phyloP scores from a whole-genome alignment of 2,329 filamentous ascomycete genomes.

The Corynespora cassiicola region DNA sequence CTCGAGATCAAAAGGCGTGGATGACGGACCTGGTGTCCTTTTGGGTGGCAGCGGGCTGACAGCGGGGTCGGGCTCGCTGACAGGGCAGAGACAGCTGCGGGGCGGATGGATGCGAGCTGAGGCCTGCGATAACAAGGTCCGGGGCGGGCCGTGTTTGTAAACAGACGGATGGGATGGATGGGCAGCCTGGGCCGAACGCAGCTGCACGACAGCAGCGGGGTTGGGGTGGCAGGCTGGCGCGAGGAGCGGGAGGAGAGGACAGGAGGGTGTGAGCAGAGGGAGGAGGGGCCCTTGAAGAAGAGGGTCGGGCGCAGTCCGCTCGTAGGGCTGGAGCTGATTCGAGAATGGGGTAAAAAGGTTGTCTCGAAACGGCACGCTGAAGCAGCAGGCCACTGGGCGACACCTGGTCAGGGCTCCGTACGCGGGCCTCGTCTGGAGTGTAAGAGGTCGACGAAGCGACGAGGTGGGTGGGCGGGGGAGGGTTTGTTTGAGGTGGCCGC shows the following conservation, averaged over 20 bases:
- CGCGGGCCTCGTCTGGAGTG: constrained; percentile 10
- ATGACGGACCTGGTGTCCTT: constrained; percentile 31
- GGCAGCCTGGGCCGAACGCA: constrained; percentile 3
- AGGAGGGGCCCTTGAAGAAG: constrained; percentile 8
- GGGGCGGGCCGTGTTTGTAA: constrained; percentile 10
- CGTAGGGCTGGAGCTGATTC: constrained; percentile 33
- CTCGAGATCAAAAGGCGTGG: constrained; percentile 20
- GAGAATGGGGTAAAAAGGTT: constrained; percentile 22
- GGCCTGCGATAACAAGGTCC: constrained; percentile 4
- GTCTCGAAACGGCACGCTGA: constrained; percentile 22
- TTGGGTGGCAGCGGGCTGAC: constrained; percentile 12
- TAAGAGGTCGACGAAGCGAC: constrained; percentile 9
- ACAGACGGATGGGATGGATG: not conserved
- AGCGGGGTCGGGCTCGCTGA: constrained; percentile 17
- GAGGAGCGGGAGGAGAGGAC: constrained; percentile 3
- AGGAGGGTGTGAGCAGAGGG: not conserved
- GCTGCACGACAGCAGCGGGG: not conserved
- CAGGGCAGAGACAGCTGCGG: constrained; percentile 11
- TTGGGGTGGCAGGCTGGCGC: constrained; percentile 6
- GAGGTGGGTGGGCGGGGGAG: no score
- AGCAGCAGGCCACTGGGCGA: constrained; percentile 22
- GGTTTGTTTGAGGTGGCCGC: constrained; percentile 12
- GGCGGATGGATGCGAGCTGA: constrained; percentile 12
- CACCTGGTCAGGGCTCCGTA: constrained; percentile 12
- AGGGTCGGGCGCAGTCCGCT: not conserved